Conservation (phyloP, 192 early-diverging fungal genomes). For the Lunasporangiospora selenospora region DNA sequence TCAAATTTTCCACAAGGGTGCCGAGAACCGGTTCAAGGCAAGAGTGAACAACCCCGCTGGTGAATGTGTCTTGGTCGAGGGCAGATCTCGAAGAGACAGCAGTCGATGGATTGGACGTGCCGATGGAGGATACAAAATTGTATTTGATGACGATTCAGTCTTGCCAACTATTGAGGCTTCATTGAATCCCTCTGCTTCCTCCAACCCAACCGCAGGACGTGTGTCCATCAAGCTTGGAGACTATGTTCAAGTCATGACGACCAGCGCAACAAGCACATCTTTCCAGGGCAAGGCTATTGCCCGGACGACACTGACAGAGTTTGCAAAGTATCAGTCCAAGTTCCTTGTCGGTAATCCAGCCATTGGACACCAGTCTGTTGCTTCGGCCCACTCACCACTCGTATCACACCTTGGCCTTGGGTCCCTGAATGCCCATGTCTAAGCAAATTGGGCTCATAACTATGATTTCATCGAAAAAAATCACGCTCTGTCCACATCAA, state of each 20-base stretch:
- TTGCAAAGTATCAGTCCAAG: constrained; percentile 18
- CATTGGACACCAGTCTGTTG: not conserved
- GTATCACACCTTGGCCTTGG: not conserved
- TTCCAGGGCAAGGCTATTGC: constrained; percentile 51
- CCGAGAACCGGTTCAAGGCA: constrained; percentile 48
- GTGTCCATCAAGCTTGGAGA: constrained; percentile 42
- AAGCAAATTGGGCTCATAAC: not conserved
- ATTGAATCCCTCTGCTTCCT: not conserved
- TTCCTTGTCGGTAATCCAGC: not conserved
- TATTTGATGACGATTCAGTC: constrained; percentile 51
- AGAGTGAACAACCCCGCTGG: constrained; percentile 30
- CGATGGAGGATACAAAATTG: constrained; percentile 75
- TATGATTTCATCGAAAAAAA: not conserved
- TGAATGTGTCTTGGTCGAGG: constrained; percentile 46
- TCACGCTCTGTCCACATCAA: not conserved
- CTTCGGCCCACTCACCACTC: not conserved
- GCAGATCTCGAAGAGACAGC: constrained; percentile 46
- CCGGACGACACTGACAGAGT: constrained; percentile 33
- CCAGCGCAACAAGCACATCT: constrained; percentile 36
- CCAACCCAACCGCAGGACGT: constrained; percentile 2
- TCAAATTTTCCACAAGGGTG: constrained; percentile 64
- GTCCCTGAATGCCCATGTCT: constrained; percentile 3
- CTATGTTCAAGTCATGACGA: constrained; percentile 48
- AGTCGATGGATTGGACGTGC: constrained; percentile 59
- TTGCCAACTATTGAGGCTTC: constrained; percentile 29